Evolutionary conservation across 345 rosid genomes (phyloP), one percentile per base, ranked within the genome.

Genomic region (Hypericum androsaemum): DNA sequence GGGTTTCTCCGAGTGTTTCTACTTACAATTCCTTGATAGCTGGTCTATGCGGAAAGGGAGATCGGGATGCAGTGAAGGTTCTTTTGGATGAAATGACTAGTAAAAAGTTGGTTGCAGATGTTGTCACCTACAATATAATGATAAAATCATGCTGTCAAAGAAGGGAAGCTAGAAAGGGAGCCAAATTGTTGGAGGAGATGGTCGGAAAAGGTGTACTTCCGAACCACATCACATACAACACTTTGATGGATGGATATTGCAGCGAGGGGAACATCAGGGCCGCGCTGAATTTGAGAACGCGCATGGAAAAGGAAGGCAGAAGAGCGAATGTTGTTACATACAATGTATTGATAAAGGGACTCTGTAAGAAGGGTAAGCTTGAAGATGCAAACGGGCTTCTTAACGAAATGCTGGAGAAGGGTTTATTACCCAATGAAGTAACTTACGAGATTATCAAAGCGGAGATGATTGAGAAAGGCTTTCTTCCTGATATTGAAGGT

Each of bases 361-460:
- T 74, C 40, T 84, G 80, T 39, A 70, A 53, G 63, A 70, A 80
- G 70, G 84, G 88, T 5, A 84, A 76, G 59, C 53, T 88, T 53
- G 82, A 82, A 68, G 72, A 77, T 47, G 95, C 90, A 57, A 84
- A 88, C 66, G 54, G 47, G 57, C 77, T 86, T 57, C 80, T 89
- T 55, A 86, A 86, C 75, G 97, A 85, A 77, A 79, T 88, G 92
- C 61, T 89, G 68, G 89, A 89, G 82, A 80, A 70, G 71, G 97
- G 94, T 68, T 43, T 89, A 61, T 59, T 80, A 47, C 94, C 89
- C 7, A 86, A 86, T 65, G 40, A 65, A 54, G 64, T 60, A 45
- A 86, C 94, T 6, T 86, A 78, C 60, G 80, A 86, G 66, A 74
- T 79, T 56, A 69, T 89, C 59, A 81, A 38, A 67, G 73, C 48